Evolutionary conservation across 768 basidiomycete genomes (phyloP).

Genomic region (Phylloporus sp.): DNA sequence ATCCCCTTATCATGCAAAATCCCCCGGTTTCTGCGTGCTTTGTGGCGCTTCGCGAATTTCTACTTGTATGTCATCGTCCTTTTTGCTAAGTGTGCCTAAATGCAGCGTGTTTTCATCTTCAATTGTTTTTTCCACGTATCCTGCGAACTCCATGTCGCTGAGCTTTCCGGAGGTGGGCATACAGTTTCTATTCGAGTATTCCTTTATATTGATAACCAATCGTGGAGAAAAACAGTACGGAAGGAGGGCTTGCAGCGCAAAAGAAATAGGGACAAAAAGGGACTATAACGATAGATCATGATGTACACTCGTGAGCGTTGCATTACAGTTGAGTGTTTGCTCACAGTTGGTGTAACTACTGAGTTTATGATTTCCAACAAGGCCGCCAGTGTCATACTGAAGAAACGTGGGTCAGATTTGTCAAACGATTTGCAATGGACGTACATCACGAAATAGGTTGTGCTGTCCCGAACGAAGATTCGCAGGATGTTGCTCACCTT

Average conservation of each 20-base stretch:
- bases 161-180: not conserved
- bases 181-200: slow-evolving; percentile 9
- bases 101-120: not conserved
- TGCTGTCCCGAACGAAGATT: slow-evolving; percentile 19
- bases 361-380: slow-evolving; percentile 4
- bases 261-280: slow-evolving; percentile 7
- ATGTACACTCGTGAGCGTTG: not conserved
- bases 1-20: no score
- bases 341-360: not conserved
- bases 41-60: not conserved
- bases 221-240: slow-evolving; percentile 16
- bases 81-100: not conserved
- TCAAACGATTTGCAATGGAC: not conserved
- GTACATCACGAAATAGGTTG: slow-evolving; percentile 17
- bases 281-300: not conserved
- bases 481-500: slow-evolving; percentile 5
- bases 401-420: not conserved
- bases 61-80: not conserved
- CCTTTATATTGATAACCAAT: slow-evolving; percentile 16
- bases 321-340: not conserved
- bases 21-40: no score
- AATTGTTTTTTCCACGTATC: not conserved
- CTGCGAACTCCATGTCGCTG: not conserved
- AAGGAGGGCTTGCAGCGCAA: slow-evolving; percentile 15
- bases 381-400: slow-evolving; percentile 5